Conservation (phyloP, 306 rosid species). For the Castanopsis chinensis region DNA sequence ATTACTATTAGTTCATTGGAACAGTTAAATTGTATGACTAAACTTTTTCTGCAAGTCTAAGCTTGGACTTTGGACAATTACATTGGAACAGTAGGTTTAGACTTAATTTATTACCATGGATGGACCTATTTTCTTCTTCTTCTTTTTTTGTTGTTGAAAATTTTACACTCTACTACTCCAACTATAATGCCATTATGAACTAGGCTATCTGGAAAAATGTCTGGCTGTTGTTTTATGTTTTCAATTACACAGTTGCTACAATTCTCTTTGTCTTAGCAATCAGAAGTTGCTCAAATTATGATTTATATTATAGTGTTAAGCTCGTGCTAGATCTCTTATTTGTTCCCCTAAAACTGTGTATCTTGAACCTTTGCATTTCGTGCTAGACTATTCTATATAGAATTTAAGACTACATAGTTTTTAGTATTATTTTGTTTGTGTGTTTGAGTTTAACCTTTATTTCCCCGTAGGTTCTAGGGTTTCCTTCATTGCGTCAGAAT, state of each 20-base stretch:
- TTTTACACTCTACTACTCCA: too few species aligned
- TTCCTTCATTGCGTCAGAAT: conserved; percentile 59
- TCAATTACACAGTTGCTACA: background rate
- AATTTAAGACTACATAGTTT: background rate
- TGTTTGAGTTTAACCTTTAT: background rate
- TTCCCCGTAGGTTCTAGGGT: conserved; percentile 53
- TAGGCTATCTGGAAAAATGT: background rate
- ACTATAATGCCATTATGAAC: background rate
- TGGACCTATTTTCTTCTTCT: background rate
- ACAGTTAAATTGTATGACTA: too few species aligned
- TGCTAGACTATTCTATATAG: background rate
- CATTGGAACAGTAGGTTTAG: background rate
- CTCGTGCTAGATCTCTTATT: background rate
- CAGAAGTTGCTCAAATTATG: too few species aligned
- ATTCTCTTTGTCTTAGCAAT: background rate
- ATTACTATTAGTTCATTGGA: too few species aligned
- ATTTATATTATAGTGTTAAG: background rate
- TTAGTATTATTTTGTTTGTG: background rate
- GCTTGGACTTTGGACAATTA: too few species aligned
- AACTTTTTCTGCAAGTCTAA: background rate
- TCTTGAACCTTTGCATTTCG: background rate
- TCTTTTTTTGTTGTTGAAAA: background rate
- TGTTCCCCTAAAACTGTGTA: background rate
- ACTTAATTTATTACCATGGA: background rate
- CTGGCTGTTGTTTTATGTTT: background rate